Evolutionary conservation across 306 rosid genomes (phyloP).

Genomic region (Dalbergia oliveri): DNA sequence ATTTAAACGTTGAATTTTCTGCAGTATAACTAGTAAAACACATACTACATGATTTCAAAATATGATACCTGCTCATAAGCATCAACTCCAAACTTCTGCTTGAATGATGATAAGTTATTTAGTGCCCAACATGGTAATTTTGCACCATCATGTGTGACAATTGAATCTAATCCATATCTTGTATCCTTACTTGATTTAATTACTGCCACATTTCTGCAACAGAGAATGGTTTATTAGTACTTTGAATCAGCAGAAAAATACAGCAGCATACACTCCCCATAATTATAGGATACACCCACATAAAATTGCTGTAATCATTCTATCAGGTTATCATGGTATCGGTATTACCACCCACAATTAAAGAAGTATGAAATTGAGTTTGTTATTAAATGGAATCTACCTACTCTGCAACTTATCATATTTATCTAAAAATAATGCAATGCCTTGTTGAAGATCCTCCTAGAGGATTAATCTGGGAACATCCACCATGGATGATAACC

Average conservation of each 20-base stretch:
- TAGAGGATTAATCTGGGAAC: neutral
- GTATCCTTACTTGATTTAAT: constrained; percentile 93
- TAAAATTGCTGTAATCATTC: constrained; percentile 25
- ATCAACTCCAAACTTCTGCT: constrained; percentile 70
- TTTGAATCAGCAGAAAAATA: neutral
- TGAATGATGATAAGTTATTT: constrained; percentile 73
- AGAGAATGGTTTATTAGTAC: constrained; percentile 26
- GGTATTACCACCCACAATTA: neutral
- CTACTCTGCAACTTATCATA: neutral
- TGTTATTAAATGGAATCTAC: neutral
- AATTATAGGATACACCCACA: constrained; percentile 22
- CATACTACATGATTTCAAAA: constrained; percentile 31
- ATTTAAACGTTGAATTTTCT: constrained; percentile 15
- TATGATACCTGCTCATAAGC: constrained; percentile 74
- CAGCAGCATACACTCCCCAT: constrained; percentile 28
- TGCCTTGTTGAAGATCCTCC: neutral
- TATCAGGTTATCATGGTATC: neutral
- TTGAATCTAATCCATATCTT: constrained; percentile 85
- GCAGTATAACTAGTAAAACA: constrained; percentile 21
- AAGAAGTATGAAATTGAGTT: neutral
- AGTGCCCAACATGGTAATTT: constrained; percentile 87
- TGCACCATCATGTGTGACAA: constrained; percentile 90
- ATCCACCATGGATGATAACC: constrained; percentile 1
- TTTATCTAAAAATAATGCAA: neutral
- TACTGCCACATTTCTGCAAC: constrained; percentile 78